Evolutionary conservation across 192 early-diverging fungal species (phyloP), one percentile per base, ranked within the genome.

Genomic region (Umbelopsis sp.): DNA sequence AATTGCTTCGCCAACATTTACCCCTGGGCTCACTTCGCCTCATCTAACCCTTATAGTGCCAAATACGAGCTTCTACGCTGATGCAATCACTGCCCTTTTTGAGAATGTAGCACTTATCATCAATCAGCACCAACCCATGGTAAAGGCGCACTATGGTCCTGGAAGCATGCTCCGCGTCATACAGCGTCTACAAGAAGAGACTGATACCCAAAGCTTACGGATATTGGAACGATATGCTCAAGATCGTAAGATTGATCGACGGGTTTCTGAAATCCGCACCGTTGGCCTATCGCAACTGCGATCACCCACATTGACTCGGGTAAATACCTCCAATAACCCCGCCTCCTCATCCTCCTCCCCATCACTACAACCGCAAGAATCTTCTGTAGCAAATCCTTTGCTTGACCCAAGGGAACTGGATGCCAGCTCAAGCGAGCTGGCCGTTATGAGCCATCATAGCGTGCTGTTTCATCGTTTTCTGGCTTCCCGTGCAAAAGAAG

Each of bases 151-250:
- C 68, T 98, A 96, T 80, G 97, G 97, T 2, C 81, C 87, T 4
- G 95, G 97, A 11, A 88, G 88, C 37, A 94, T 97, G 88, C 73
- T 97, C 25, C 85, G 93, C 30, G 87, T 98, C 9, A 94, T 98
- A 48, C 91, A 94, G 77, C 74, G 90, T 22, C 73, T 99, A 47
- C 94, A 99, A 78, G 88, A 93, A 71, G 95, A 98, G 71, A 90
- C 88, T 10, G 94, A 97, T 68, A 84, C 84, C 37, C 93, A 95
- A 44, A 92, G 89, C 33, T 71, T 74, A 21, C 87, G 89, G 68
- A 86, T 97, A 22, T 55, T 99, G 23, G 90, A 95, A 67, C 81
- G 85, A 20, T 97, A 97, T 74, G 80, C 86, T 46, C 93, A 98
- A 47, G 88, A 87, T 68, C 82, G 89, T 15, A 87, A 90, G 46